Evolutionary conservation across 1,284 basidiomycete genomes (phyloP), one percentile per base, ranked within the genome.

Genomic region (Volvariella volvacea): DNA sequence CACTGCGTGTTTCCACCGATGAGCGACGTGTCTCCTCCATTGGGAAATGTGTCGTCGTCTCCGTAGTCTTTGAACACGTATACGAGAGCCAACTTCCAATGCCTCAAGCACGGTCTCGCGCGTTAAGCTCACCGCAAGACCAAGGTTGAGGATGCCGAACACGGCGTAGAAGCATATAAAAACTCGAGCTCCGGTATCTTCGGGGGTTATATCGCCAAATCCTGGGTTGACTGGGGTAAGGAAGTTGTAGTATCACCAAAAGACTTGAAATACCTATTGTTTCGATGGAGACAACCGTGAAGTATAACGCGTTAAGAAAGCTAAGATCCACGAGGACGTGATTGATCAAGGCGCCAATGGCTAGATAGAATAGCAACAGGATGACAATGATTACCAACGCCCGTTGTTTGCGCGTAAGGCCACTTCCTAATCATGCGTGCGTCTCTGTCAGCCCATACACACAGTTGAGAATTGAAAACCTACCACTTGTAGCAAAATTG

Each of bases 301-400:
- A 86, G 55, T 83, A 86, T 25, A 86, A 63, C 1, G 76, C 80
- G 52, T 88, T 69, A 55, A 89, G 75, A 60, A 86, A 89, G 19
- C 66, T 60, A 30, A 83, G 69, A 2, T 70, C 45, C 32, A 85
- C 63, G n/a, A 88, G 64, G 44, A 79, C 66, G 8, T 76, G 71
- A 60, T 77, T 76, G 49, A 75, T 63, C 20, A 81, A 67, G 1
- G 79, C 75, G 7, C 87, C 86, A 15, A 89, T 55, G 0, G 82
- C 85, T 44, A 92, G 69, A 60, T 91, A 92, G 44, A 72, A 67
- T 15, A 92, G 68, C 2, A 91, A 64, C 4, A 81, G 58, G 55
- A 91, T 91, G 41, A 86, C 80, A 40, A 88, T 78, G 50, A 92
- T 80, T 32, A 87, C 76, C 15, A 93, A 71, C 0, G 83, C 74